phyloP scores from a whole-genome alignment of 2,329 filamentous ascomycete genomes.

The Monilinia fructigena region DNA sequence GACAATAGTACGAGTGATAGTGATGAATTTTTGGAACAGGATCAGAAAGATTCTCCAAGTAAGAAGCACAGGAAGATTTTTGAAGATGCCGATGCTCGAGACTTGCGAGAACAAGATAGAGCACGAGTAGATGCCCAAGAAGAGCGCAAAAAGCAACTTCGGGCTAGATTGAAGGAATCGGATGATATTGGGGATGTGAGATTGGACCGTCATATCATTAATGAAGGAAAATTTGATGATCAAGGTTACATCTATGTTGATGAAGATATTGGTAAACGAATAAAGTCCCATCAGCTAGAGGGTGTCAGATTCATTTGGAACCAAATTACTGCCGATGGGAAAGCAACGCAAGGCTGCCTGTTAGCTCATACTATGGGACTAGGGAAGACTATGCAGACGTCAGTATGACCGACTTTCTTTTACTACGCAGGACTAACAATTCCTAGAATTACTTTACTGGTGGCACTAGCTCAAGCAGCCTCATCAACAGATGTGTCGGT shows the following conservation, averaged over 20 bases:
- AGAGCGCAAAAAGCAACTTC: slow-evolving; percentile 49
- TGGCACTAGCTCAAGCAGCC: slow-evolving; percentile 67
- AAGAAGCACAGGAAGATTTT: slow-evolving; percentile 44
- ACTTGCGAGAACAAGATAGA: slow-evolving; percentile 55
- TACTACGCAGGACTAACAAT: slow-evolving; percentile 25
- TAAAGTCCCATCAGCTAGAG: slow-evolving; percentile 78
- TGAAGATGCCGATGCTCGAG: slow-evolving; percentile 46
- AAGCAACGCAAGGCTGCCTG: slow-evolving; percentile 69
- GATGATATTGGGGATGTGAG: slow-evolving; percentile 47
- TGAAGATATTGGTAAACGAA: slow-evolving; percentile 58
- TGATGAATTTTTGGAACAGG: background rate
- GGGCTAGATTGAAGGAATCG: slow-evolving; percentile 47
- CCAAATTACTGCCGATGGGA: slow-evolving; percentile 57
- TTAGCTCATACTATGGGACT: slow-evolving; percentile 89
- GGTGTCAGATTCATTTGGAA: slow-evolving; percentile 90
- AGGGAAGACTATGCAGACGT: slow-evolving; percentile 88
- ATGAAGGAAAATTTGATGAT: slow-evolving; percentile 60
- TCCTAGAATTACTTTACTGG: slow-evolving; percentile 68
- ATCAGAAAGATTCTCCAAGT: slow-evolving; percentile 19
- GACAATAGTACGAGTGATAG: slow-evolving; percentile 5
- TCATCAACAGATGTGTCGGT: slow-evolving; percentile 57
- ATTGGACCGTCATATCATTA: slow-evolving; percentile 58
- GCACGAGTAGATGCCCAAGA: slow-evolving; percentile 55
- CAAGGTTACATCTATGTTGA: slow-evolving; percentile 65
- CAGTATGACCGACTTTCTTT: slow-evolving; percentile 35